Evolutionary conservation across 2,329 filamentous ascomycete genomes (phyloP).

Genomic region (Diaporthe caulivora): DNA sequence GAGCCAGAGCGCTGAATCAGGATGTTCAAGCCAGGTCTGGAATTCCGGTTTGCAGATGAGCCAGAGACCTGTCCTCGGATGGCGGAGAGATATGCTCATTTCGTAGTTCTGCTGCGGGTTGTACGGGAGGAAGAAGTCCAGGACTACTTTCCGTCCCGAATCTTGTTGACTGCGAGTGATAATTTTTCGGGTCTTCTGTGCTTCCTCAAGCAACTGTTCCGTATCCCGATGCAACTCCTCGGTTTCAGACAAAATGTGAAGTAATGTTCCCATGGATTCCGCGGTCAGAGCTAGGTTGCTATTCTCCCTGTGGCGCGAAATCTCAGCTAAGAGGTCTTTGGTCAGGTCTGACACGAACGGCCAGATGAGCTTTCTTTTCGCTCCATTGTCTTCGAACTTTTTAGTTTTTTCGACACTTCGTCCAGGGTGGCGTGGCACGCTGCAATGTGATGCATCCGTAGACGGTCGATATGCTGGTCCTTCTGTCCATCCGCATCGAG

Average conservation of each 20-base stretch:
- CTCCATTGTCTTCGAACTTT: constrained; percentile 33
- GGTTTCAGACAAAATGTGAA: constrained; percentile 33
- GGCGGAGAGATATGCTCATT: constrained; percentile 42
- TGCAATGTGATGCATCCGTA: constrained; percentile 40
- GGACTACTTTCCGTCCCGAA: constrained; percentile 34
- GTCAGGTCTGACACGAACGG: constrained; percentile 42
- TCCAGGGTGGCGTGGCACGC: constrained; percentile 39
- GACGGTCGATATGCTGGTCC: background rate
- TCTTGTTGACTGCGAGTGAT: constrained; percentile 40
- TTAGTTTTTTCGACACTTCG: constrained; percentile 40
- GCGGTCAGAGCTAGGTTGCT: constrained; percentile 43
- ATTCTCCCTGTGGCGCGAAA: constrained; percentile 42
- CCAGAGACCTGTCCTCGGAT: constrained; percentile 45
- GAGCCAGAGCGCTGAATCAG: constrained; percentile 44
- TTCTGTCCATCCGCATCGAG: constrained; percentile 40
- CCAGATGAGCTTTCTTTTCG: constrained; percentile 42
- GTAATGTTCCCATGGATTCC: constrained; percentile 40
- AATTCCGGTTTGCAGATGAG: constrained; percentile 39
- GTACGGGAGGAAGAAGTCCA: constrained; percentile 42
- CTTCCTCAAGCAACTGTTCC: background rate
- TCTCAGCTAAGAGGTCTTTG: constrained; percentile 40
- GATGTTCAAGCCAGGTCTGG: constrained; percentile 41
- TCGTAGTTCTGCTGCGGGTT: constrained; percentile 45
- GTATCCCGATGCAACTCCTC: constrained; percentile 20
- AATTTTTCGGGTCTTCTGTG: constrained; percentile 40